These are phyloP conservation scores for Ophiostoma perfectum DNA, from an alignment of 2,329 filamentous ascomycete species.

Conservation along the genomic window DNA sequence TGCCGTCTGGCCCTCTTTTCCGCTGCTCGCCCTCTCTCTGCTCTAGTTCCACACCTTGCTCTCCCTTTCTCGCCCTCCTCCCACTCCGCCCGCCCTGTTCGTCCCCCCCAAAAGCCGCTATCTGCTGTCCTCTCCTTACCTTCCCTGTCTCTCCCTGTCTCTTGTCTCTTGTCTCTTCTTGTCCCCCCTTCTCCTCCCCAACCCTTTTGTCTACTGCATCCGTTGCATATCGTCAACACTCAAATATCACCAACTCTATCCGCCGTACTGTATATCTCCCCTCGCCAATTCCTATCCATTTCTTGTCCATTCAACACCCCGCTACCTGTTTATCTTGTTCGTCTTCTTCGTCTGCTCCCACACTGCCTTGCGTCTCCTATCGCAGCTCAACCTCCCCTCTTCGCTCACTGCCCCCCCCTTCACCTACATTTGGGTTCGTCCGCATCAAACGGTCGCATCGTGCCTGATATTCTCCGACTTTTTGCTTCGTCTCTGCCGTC, in stretches of 20 bases:
- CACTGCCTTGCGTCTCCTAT: slow-evolving; percentile 5
- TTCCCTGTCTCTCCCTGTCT: not conserved
- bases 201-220: slow-evolving; percentile 16
- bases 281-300: not conserved
- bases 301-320: not conserved
- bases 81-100: slow-evolving; percentile 13
- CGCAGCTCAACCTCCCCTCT: not conserved
- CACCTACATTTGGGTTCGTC: not conserved
- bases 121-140: slow-evolving; percentile 14
- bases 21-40: not conserved
- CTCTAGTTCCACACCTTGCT: slow-evolving; percentile 6
- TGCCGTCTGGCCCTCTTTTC: slow-evolving; percentile 18
- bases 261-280: slow-evolving; percentile 13
- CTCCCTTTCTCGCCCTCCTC: not conserved
- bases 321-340: not conserved
- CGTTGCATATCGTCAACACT: slow-evolving; percentile 19
- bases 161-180: slow-evolving; percentile 1
- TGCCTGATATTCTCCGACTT: not conserved
- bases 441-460: not conserved
- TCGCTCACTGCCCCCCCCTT: not conserved
- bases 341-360: not conserved
- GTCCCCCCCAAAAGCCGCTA: slow-evolving; percentile 2
- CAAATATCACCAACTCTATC: slow-evolving; percentile 16
- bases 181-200: slow-evolving; percentile 9
- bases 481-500: not conserved